phyloP scores from a whole-genome alignment of 2,329 filamentous ascomycete genomes.

The Cladophialophora exuberans region DNA sequence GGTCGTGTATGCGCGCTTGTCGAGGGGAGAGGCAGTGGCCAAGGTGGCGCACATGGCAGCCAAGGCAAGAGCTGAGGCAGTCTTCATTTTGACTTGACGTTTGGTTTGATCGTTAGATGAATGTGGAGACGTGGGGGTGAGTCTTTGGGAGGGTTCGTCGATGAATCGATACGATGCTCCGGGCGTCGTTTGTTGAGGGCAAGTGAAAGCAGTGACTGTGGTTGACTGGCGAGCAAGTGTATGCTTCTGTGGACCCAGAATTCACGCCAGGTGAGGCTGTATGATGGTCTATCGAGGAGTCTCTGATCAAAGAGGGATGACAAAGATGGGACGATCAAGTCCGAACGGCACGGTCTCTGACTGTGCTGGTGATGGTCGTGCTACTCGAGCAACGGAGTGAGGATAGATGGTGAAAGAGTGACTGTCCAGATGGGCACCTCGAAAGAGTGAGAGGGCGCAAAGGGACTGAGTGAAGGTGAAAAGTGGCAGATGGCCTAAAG shows the following conservation, averaged over 20 bases:
- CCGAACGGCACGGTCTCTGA: conserved; percentile 27
- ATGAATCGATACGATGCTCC: conserved; percentile 25
- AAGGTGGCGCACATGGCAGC: conserved; percentile 43
- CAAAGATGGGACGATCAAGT: conserved; percentile 21
- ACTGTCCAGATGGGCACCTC: conserved; percentile 23
- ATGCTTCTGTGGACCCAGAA: conserved; percentile 20
- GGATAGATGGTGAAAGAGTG: conserved; percentile 17
- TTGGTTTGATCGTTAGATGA: neutral
- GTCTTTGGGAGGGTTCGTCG: conserved; percentile 21
- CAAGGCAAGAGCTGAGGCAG: conserved; percentile 34
- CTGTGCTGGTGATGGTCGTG: conserved; percentile 20
- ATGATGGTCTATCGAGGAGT: conserved; percentile 5
- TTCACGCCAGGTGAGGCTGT: conserved; percentile 30
- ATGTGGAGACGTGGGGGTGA: too few relatives aligned
- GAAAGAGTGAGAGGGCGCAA: conserved; percentile 28
- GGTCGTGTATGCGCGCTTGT: conserved; percentile 42
- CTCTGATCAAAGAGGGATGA: conserved; percentile 29
- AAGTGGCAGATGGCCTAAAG: conserved; percentile 20
- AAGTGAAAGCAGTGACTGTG: neutral
- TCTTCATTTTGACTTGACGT: conserved; percentile 27
- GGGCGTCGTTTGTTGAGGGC: conserved; percentile 11
- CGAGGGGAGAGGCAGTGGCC: conserved; percentile 39
- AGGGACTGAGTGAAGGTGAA: conserved; percentile 21
- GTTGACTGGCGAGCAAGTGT: conserved; percentile 16
- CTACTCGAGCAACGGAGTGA: conserved; percentile 2